phyloP scores from a whole-genome alignment of 441 rosid genomes.

The Dalechampia spathulata region DNA sequence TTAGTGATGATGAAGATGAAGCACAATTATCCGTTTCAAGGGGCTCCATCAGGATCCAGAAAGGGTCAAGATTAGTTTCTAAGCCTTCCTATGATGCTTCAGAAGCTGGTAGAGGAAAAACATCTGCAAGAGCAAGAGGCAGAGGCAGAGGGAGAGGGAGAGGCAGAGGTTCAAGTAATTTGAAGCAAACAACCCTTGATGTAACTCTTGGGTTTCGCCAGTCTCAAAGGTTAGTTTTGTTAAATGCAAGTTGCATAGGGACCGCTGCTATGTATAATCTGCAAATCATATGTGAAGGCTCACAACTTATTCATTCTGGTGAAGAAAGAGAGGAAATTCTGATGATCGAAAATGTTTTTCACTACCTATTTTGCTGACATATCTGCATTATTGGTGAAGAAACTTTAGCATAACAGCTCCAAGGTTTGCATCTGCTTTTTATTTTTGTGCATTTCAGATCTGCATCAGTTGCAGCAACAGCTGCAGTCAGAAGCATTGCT shows the following conservation, averaged over 20 bases:
- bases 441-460: constrained; percentile 37
- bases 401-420: neutral
- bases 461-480: constrained; percentile 50
- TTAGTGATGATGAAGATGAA: constrained; percentile 90
- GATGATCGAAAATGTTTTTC: too few species aligned
- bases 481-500: constrained; percentile 45
- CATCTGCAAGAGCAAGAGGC: constrained; percentile 85
- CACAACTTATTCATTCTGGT: neutral
- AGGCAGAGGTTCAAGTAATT: constrained; percentile 47
- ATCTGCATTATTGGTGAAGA: neutral
- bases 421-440: constrained; percentile 14
- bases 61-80: constrained; percentile 44
- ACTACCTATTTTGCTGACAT: too few species aligned
- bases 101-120: constrained; percentile 47
- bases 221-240: constrained; percentile 54
- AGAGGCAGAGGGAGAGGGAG: constrained; percentile 54
- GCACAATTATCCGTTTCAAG: constrained; percentile 40
- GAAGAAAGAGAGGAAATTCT: neutral
- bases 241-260: neutral
- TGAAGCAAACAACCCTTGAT: constrained; percentile 94
- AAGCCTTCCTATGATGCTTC: constrained; percentile 35
- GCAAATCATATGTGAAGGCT: neutral
- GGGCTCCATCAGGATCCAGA: constrained; percentile 49
- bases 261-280: neutral
- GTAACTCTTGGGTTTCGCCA: constrained; percentile 58